phyloP scores from a whole-genome alignment of 2,329 filamentous ascomycete species.

The Aureobasidium sp. region DNA sequence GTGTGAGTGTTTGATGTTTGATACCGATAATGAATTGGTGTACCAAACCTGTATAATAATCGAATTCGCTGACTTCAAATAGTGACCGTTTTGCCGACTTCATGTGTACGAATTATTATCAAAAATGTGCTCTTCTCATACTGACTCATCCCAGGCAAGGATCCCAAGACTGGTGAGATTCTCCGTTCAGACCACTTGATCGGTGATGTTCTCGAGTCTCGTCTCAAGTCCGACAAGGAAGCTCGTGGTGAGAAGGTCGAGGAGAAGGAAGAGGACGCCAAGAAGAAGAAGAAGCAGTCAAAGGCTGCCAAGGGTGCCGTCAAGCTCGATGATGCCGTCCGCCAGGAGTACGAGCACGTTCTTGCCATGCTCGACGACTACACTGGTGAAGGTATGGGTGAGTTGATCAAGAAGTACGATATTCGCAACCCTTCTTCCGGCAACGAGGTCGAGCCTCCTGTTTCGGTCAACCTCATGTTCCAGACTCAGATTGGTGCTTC shows the following conservation, averaged over 20 bases:
- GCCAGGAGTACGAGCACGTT: conserved; percentile 83
- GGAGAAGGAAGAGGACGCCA: conserved; percentile 65
- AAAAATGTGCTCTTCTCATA: background rate
- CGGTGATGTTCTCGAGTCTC: conserved; percentile 80
- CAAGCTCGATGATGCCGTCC: conserved; percentile 77
- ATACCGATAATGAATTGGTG: background rate
- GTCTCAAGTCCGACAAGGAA: conserved; percentile 85
- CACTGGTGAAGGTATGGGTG: conserved; percentile 73
- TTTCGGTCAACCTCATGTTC: conserved; percentile 99
- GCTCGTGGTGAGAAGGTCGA: conserved; percentile 73
- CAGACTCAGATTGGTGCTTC: conserved; percentile 89
- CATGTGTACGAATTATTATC: conserved; percentile 69
- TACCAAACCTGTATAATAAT: background rate
- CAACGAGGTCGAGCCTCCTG: conserved; percentile 66
- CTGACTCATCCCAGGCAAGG: conserved; percentile 31
- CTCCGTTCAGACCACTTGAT: conserved; percentile 94
- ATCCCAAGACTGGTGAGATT: conserved; percentile 95
- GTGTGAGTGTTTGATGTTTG: conserved; percentile 50
- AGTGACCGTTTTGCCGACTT: conserved; percentile 85
- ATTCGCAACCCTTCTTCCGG: conserved; percentile 81
- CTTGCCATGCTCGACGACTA: conserved; percentile 95
- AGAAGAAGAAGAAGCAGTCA: conserved; percentile 76
- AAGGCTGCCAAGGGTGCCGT: conserved; percentile 60
- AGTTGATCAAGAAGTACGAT: conserved; percentile 83
- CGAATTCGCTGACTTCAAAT: background rate